Evolutionary conservation across 176 grass and related monocot genomes (phyloP).

Genomic region (Oryza glumipatula): DNA sequence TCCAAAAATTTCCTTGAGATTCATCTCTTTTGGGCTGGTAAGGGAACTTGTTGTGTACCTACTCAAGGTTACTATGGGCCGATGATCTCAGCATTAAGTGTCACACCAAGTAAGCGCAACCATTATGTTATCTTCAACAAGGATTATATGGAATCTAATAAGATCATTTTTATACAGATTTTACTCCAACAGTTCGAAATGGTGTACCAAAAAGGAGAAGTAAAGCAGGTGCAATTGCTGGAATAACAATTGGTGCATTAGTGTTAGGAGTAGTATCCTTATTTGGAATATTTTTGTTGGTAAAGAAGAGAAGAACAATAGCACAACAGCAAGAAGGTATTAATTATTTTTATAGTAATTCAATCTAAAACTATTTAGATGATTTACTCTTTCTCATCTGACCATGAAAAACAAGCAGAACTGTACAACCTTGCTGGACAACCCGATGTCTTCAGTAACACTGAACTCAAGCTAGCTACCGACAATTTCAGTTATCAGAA

Average conservation of each 20-base stretch:
- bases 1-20: constrained; percentile 87
- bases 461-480: constrained; percentile 29
- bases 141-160: neutral
- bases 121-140: neutral
- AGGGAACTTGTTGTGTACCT: constrained; percentile 82
- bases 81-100: constrained; percentile 74
- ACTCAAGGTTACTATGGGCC: constrained; percentile 75
- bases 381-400: neutral
- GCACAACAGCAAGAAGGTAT: constrained; percentile 46
- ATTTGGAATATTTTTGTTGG: constrained; percentile 43
- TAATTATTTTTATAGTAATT: neutral
- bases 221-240: constrained; percentile 51
- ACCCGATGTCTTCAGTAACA: constrained; percentile 32
- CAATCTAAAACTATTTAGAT: neutral
- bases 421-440: constrained; percentile 30
- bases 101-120: constrained; percentile 53
- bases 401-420: constrained; percentile 12
- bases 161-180: constrained; percentile 53
- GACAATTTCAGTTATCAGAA: constrained; percentile 53
- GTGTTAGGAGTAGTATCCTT: constrained; percentile 42
- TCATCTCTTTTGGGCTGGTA: constrained; percentile 96
- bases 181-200: constrained; percentile 70
- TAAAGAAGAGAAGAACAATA: constrained; percentile 43
- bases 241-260: constrained; percentile 38
- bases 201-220: constrained; percentile 40